Evolutionary conservation across 306 rosid genomes (phyloP), one percentile per base, ranked within the genome.

Genomic region (Echinosophora koreensis): DNA sequence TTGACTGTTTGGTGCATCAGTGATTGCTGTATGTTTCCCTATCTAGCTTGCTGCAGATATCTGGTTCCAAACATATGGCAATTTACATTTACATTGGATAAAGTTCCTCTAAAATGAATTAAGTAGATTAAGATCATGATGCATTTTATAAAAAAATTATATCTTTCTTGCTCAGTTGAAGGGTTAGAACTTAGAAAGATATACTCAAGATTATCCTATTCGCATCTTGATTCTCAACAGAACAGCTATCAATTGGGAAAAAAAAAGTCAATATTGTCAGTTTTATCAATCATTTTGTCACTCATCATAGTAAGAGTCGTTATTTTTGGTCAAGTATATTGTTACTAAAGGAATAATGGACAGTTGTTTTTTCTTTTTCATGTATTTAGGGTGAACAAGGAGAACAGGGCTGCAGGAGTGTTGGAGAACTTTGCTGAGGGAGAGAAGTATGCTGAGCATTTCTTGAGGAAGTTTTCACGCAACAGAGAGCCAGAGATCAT

Each of bases 331-430:
- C 47, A 12, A 3, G 32, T 37, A 27, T 55, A 22, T 1, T 35
- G 13, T 49, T 41, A 30, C 51, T n/a, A 15, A 11, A 30, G 39
- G 67, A 13, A 38, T 65, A 75, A 64, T 64, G 69, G 38, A 41
- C 54, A 7, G 35, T 77, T 50, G 9, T 17, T 32, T 74, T 77
- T 37, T 57, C 22, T 39, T 47, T 52, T 70, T 13, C 3, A 6
- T 57, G 49, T 55, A 2, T 38, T 39, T 83, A 95, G 99, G 76
- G 94, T 95, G 73, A 86, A 0, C 92, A 95, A 95, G 86, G 91
- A 87, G 91, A 17, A 5, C 14, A 88, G 99, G 65, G 80, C 95
- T 16, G 99, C 99, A 1, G 99, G 99, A 72, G 87, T 91, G 64
- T 66, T 89, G 85, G 97, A 91, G 1, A 91, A 91, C 84, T 83